Conservation (phyloP, 257 asterid genomes). For the Solanum medicagineum region DNA sequence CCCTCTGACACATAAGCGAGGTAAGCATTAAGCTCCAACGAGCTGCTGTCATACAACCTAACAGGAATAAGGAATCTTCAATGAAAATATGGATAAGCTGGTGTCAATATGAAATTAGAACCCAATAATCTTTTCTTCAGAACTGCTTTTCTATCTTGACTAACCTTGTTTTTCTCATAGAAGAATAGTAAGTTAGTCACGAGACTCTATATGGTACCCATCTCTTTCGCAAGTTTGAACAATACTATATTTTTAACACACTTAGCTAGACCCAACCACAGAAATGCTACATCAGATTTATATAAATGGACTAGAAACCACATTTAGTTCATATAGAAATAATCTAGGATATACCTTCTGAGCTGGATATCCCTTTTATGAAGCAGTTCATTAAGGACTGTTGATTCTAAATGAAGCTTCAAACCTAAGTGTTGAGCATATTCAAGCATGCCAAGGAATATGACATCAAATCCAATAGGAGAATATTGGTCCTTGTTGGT, state of each 20-base stretch:
- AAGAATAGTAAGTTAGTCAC: neutral
- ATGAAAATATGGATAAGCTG: neutral
- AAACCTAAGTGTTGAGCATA: constrained; percentile 42
- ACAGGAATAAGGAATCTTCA: neutral
- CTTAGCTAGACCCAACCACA: neutral
- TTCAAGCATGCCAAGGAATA: constrained; percentile 78
- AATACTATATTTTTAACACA: neutral
- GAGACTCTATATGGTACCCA: neutral
- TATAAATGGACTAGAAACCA: neutral
- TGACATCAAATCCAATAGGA: constrained; percentile 70
- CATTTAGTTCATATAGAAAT: neutral
- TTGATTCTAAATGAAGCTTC: constrained; percentile 47
- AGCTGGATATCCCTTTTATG: constrained; percentile 61
- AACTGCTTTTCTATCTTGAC: neutral
- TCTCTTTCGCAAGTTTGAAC: neutral
- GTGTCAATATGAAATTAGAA: neutral
- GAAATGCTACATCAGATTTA: neutral
- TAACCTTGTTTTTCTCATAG: neutral
- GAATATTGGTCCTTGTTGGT: constrained; percentile 32
- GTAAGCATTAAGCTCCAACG: constrained; percentile 35
- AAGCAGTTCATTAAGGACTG: constrained; percentile 19
- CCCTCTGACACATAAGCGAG: constrained; percentile 76
- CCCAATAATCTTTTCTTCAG: neutral
- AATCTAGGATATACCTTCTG: constrained; percentile 30
- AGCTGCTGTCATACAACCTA: constrained; percentile 31